These are phyloP conservation scores for Paramecium biaurelia DNA, from an alignment of 73 alveolate species.

Conservation along the genomic window DNA sequence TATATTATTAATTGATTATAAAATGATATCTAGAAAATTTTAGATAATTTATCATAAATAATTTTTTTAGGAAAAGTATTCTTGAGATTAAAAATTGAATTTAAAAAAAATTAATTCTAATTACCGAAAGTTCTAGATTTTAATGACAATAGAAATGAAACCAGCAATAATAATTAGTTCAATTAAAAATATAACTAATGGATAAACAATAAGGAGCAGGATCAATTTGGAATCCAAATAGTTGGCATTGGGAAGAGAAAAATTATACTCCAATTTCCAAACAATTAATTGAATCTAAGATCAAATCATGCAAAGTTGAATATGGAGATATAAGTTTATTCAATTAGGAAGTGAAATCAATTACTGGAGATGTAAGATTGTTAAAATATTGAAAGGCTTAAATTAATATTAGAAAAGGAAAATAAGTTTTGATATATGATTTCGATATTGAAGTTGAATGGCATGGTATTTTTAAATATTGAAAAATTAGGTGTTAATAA, in stretches of 20 bases:
- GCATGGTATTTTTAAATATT: background rate
- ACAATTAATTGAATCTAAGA: background rate
- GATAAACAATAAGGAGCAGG: constrained; percentile 44
- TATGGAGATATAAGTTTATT: background rate
- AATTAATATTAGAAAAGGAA: constrained; percentile 39
- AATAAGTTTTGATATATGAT: constrained; percentile 19
- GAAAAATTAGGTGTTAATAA: background rate
- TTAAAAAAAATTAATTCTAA: background rate
- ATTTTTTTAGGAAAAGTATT: background rate
- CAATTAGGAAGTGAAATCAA: background rate
- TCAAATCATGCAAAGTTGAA: background rate
- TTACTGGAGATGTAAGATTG: constrained; percentile 20
- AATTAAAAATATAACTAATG: background rate
- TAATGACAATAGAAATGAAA: background rate
- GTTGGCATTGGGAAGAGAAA: constrained; percentile 57
- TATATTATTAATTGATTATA: background rate
- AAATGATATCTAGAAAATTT: background rate
- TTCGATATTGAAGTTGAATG: constrained; percentile 46
- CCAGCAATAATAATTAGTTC: background rate
- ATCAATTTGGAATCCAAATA: constrained; percentile 49
- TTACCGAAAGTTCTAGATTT: background rate
- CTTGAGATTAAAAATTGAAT: background rate
- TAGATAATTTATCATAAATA: background rate
- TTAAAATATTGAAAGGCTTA: background rate
- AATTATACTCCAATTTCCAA: constrained; percentile 37